Percentiles rank a stretch among this genome's conserved stretches.
These are phyloP conservation scores for Sarcocystis neurona DNA, from an alignment of 169 alveolate species.

Conservation along the genomic window DNA sequence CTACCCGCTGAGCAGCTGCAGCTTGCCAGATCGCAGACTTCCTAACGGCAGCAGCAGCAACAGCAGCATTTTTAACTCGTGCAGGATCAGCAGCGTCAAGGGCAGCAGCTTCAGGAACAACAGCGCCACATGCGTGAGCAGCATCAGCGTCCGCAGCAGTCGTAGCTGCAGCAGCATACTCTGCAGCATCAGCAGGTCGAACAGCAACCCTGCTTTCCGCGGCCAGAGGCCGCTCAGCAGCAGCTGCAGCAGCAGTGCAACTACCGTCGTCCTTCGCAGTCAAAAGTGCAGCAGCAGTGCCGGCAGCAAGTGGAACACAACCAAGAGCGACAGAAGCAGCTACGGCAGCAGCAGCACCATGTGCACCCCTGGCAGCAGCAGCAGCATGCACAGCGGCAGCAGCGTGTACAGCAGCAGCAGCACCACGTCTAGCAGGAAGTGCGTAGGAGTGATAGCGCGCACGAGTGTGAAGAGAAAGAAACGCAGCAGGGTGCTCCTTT, in stretches of 20 bases:
- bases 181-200: background rate
- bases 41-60: too few relatives aligned
- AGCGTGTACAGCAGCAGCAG: background rate
- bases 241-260: background rate
- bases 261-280: too few relatives aligned
- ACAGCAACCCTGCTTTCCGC: background rate
- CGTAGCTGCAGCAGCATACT: background rate
- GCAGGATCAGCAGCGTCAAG: too few relatives aligned
- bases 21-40: too few relatives aligned
- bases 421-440: background rate
- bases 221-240: background rate
- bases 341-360: background rate
- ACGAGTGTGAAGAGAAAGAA: background rate
- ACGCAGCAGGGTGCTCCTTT: background rate
- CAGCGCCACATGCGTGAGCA: too few relatives aligned
- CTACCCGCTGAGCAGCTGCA: too few relatives aligned
- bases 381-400: background rate
- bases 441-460: background rate
- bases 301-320: background rate
- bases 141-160: too few relatives aligned
- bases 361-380: too few relatives aligned
- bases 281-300: background rate
- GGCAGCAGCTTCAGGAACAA: too few relatives aligned
- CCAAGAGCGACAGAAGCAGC: background rate
- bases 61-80: too few relatives aligned